Conservation (phyloP, 257 asterid genomes). For the Perilla frutescens region DNA sequence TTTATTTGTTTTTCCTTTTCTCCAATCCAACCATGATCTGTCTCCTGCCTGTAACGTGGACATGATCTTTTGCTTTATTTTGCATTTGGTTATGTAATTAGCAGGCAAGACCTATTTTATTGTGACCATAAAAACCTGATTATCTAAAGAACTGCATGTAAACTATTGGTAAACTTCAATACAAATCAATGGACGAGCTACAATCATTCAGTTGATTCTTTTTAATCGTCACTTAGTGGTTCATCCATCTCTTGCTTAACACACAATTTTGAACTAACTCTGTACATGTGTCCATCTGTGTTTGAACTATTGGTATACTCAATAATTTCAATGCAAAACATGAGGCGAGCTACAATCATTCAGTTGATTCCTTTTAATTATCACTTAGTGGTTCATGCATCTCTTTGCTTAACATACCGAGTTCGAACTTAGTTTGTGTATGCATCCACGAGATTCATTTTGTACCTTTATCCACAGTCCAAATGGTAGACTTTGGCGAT, state of each 20-base stretch:
- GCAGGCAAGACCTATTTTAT: not conserved
- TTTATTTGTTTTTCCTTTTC: not conserved
- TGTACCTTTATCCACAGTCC: not conserved
- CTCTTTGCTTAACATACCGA: not conserved
- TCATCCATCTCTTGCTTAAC: too few relatives aligned
- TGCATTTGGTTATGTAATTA: conserved; percentile 5
- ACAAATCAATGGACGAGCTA: not conserved
- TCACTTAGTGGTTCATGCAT: conserved; percentile 11
- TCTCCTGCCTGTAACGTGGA: not conserved
- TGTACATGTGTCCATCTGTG: not conserved
- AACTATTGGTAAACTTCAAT: not conserved
- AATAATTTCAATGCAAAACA: not conserved
- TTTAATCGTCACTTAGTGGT: not conserved
- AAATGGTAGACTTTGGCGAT: not conserved
- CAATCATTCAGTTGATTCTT: not conserved
- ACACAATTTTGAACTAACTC: not conserved
- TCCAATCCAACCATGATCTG: not conserved
- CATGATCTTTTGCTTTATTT: too few relatives aligned
- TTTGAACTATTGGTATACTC: not conserved
- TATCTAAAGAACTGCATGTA: too few relatives aligned
- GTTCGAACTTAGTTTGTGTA: not conserved
- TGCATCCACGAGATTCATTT: not conserved
- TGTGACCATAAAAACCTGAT: not conserved
- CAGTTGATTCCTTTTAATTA: not conserved
- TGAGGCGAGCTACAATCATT: not conserved